Base-by-base conservation (phyloP, 108 stramenopile genomes). In the Cyclotella choctawhatcheeana region DNA sequence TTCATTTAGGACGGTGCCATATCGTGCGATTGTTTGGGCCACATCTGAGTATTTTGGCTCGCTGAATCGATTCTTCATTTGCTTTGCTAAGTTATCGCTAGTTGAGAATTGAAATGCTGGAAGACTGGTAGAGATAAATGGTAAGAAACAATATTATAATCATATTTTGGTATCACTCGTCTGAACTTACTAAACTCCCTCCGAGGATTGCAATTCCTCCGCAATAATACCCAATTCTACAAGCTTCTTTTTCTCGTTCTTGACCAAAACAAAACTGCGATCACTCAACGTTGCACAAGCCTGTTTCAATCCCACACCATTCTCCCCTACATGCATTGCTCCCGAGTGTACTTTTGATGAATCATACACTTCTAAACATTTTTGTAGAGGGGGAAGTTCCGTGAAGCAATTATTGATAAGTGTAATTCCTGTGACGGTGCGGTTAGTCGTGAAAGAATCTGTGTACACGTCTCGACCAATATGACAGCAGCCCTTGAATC, bases 261-360 rank as follows among this genome's bases (percentile, higher is more conserved):
- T 67, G 31, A 76, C 82, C 47, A 86, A 63, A 2, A 86, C 79
- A 63, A 86, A 79, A 2, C 77, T 77, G 44, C 83, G 48, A 22
- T 73, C 58, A 22, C 78, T 74, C 17, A 86, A 58, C 5, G 81
- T 74, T 5, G 88, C 89, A 69, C 87, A 88, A 25, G 83, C 89
- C 61, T 91, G 89, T 67, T 91, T 91, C 65, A 87, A 71, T 8
- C 89, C 89, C 34, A 91, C 82, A 3, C 89, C 89, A 62, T 91
- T 91, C 69, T 91, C 89, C 12, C 89, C 89, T 62, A 91, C 88
- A n/a, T 71, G 45, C 0, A 16, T 44, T 7, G 73, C 61, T 7
- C 79, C 74, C 30, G 71, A 69, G 51, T 83, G 22, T 14, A 58
- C 64, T 55, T 90, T 90, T 14, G 78, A 78, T 7, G 87, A 88